Evolutionary conservation across 2,329 filamentous ascomycete genomes (phyloP), one percentile per base, ranked within the genome.

Genomic region (Phaeosphaeria sp.): DNA sequence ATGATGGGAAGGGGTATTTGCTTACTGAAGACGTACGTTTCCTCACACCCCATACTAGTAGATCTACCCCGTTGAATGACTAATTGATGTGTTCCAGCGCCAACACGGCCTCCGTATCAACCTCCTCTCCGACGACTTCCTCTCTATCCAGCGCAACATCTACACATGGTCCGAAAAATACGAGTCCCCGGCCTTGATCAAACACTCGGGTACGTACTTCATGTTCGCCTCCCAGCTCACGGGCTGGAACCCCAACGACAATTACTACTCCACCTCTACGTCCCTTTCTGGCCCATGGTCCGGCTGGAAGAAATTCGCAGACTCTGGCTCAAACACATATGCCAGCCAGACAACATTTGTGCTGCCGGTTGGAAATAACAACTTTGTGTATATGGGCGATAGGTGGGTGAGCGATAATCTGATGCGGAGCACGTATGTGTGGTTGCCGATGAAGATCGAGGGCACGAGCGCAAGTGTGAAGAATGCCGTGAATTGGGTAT

Each of bases 351-450:
- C 86, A 0, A 85, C 80, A 36, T 89, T 82, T 63, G 80, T 90
- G 21, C 80, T 89, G 20, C 72, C 76, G 4, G 68, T 84, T 23
- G 71, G 77, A 41, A 74, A 77, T 41, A 74, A 77, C 41, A 72
- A 66, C 6, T 79, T 80, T 49, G 82, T 89, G 60, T 90, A 90
- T 74, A 84, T 89, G 75, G 88, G 89, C 20, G 88, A 91, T 73
- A 84, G 89, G 21, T 90, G 89, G 88, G 74, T 85, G 0, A 82
- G 80, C 5, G 71, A 72, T n/a, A 87, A 90, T 60, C 80, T 91
- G 0, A 83, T 82, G 72, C 77, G 83, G 0, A 85, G 82, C 51
- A 88, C 86, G 0, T 90, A 90, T 65, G 77, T 90, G 42, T 90
- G 87, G 88, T 79, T 90, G 0, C 88, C 88, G 0, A 73, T 90